These are phyloP conservation scores for Acanthamoeba castellanii DNA, from an alignment of 208 protist species.

Conservation along the genomic window DNA sequence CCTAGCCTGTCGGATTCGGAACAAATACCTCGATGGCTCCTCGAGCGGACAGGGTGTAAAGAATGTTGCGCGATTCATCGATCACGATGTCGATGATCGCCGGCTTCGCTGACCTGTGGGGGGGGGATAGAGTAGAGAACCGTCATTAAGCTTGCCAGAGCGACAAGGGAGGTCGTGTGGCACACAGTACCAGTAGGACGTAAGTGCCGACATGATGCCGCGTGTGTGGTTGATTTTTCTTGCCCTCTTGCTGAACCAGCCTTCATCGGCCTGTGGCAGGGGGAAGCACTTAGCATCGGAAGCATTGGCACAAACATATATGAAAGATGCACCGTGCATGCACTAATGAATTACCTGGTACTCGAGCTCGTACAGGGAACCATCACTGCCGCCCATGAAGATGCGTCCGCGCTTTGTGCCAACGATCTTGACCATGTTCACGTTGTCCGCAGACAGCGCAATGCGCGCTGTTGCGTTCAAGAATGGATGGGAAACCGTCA, in stretches of 20 bases:
- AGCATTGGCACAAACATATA: neutral
- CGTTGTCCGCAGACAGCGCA: slow-evolving; percentile 79
- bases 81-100: slow-evolving; percentile 71
- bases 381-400: slow-evolving; percentile 84
- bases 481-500: neutral
- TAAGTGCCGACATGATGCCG: neutral
- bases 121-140: too few relatives aligned
- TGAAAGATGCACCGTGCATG: neutral
- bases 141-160: too few relatives aligned
- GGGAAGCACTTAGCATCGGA: neutral
- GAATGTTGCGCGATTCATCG: slow-evolving; percentile 75
- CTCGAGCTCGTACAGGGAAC: slow-evolving; percentile 84
- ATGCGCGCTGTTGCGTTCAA: slow-evolving; percentile 71
- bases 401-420: slow-evolving; percentile 86
- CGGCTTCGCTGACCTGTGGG: neutral
- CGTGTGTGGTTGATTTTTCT: slow-evolving; percentile 73
- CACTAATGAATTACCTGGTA: too few relatives aligned
- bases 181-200: neutral
- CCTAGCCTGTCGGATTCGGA: neutral
- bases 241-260: slow-evolving; percentile 74
- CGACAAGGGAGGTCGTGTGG: neutral
- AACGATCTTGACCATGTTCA: slow-evolving; percentile 83
- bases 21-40: neutral
- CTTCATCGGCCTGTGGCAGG: slow-evolving; percentile 19
- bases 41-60: slow-evolving; percentile 77